Evolutionary conservation across 2,329 filamentous ascomycete genomes (phyloP).

Genomic region (Pleoardoris graminearum): DNA sequence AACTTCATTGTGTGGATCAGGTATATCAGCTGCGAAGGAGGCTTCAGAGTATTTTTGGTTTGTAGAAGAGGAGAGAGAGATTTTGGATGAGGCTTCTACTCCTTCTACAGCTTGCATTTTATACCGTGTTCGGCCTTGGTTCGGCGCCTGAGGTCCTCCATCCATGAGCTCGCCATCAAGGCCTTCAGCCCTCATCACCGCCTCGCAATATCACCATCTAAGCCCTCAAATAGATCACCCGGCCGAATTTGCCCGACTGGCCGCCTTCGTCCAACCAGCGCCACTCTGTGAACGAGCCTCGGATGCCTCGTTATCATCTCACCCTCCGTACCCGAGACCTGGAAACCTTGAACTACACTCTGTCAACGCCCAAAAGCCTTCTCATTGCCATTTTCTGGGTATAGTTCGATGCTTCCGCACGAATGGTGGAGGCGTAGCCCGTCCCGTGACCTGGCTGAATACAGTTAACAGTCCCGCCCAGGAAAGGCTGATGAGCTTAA

Average conservation of each 20-base stretch:
- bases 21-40: no score
- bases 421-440: not conserved
- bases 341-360: no score
- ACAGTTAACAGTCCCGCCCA: not conserved
- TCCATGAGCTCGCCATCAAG: no score
- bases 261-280: not conserved
- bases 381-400: not conserved
- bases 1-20: conserved; percentile 8
- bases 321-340: not conserved
- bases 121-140: not conserved
- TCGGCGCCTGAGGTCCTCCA: not conserved
- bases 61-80: not conserved
- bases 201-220: not conserved
- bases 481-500: not conserved
- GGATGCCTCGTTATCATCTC: no score
- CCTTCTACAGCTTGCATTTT: not conserved
- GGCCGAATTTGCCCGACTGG: no score
- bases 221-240: not conserved
- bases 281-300: no score
- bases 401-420: not conserved
- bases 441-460: not conserved
- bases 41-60: not conserved
- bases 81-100: no score
- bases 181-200: not conserved
- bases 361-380: not conserved